phyloP scores from a whole-genome alignment of 495 filamentous ascomycete species.

The Podospora sp. region DNA sequence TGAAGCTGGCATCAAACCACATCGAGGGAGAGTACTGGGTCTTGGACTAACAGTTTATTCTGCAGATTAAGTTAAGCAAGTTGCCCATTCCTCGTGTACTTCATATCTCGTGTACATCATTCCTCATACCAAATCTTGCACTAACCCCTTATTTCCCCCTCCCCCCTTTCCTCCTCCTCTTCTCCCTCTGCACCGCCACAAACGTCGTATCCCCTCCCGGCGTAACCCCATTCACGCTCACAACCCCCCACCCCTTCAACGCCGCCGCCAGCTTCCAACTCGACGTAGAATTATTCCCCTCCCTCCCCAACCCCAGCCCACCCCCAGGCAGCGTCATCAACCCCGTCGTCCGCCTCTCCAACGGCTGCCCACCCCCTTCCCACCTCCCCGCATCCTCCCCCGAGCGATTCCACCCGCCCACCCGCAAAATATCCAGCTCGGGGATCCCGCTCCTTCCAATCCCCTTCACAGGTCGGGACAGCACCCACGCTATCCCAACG shows the following conservation, averaged over 20 bases:
- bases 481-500: slow-evolving; percentile 45
- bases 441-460: slow-evolving; percentile 9
- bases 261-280: slow-evolving; percentile 11
- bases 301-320: background rate
- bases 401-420: slow-evolving; percentile 1
- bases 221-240: slow-evolving; percentile 10
- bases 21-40: no score
- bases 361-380: background rate
- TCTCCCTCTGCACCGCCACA: slow-evolving; percentile 5
- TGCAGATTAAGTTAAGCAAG: no score
- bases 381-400: background rate
- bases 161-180: background rate
- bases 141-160: background rate
- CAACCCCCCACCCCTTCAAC: slow-evolving; percentile 6
- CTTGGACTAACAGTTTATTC: no score
- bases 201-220: background rate
- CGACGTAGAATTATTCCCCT: background rate
- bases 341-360: background rate
- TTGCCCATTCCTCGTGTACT: no score
- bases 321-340: background rate
- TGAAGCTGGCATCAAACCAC: no score
- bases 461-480: slow-evolving; percentile 16
- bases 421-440: slow-evolving; percentile 20
- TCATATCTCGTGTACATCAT: no score
- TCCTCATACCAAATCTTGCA: no score